phyloP scores from a whole-genome alignment of 2,329 filamentous ascomycete species.

The Harringtonia aguacate region DNA sequence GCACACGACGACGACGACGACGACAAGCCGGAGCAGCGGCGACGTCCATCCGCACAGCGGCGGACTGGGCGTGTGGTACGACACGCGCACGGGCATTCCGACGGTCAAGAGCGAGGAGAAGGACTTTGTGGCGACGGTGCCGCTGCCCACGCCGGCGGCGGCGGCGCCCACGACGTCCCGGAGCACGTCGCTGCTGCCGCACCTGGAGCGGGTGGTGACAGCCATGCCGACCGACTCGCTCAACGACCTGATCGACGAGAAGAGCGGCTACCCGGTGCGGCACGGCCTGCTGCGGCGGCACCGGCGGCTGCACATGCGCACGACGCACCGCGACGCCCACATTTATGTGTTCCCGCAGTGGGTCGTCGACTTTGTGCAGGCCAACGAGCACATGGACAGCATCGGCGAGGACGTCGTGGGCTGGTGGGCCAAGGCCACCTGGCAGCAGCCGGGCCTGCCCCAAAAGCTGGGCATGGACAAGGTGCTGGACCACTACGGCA shows the following conservation, averaged over 20 bases:
- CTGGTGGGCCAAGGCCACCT: slow-evolving; percentile 91
- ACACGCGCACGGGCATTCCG: slow-evolving; percentile 59
- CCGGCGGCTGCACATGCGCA: slow-evolving; percentile 68
- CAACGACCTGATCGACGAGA: slow-evolving; percentile 70
- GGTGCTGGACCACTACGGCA: slow-evolving; percentile 34
- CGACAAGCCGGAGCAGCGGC: too few relatives aligned
- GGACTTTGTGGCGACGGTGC: slow-evolving; percentile 76
- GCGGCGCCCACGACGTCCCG: not conserved
- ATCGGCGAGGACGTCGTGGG: slow-evolving; percentile 86
- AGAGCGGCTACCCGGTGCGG: slow-evolving; percentile 62
- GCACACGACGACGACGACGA: too few relatives aligned
- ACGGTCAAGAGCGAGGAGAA: slow-evolving; percentile 84
- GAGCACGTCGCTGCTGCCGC: slow-evolving; percentile 46
- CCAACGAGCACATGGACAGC: slow-evolving; percentile 74
- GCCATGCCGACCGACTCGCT: slow-evolving; percentile 82
- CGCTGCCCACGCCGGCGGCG: slow-evolving; percentile 46
- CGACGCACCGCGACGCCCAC: slow-evolving; percentile 79
- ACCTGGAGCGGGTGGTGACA: slow-evolving; percentile 70
- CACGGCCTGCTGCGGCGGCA: slow-evolving; percentile 67
- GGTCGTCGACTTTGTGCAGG: slow-evolving; percentile 73
- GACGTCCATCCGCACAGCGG: slow-evolving; percentile 44
- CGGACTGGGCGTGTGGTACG: slow-evolving; percentile 83
- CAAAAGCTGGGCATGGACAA: slow-evolving; percentile 66
- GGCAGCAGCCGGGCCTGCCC: slow-evolving; percentile 73
- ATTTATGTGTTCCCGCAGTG: slow-evolving; percentile 91